Evolutionary conservation across 768 basidiomycete species (phyloP).

Genomic region (Agrocybe chaxingu): DNA sequence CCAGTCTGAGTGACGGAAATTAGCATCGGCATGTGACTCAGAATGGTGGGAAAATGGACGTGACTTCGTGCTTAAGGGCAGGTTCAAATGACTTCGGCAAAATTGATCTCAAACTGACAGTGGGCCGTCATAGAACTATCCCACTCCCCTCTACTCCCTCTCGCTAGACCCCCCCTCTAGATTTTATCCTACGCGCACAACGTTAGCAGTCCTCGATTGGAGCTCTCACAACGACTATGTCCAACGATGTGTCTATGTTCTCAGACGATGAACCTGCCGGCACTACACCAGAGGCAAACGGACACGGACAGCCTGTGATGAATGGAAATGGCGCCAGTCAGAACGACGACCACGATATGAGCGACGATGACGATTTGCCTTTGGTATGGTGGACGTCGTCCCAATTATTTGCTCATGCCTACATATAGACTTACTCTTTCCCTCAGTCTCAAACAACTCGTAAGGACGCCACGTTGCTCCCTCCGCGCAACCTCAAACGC

Average conservation of each 20-base stretch:
- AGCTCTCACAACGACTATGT: conserved; percentile 13
- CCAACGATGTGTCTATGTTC: conserved; percentile 41
- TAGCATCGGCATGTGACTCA: conserved; percentile 8
- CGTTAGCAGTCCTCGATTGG: conserved; percentile 7
- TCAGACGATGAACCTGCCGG: conserved; percentile 59
- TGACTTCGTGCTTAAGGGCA: conserved; percentile 54
- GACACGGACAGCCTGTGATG: conserved; percentile 36
- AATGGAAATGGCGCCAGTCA: conserved; percentile 43
- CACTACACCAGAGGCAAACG: conserved; percentile 37
- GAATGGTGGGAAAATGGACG: conserved; percentile 17
- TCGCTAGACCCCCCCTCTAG: conserved; percentile 5
- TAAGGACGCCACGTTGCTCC: conserved; percentile 40
- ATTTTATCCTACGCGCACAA: conserved; percentile 11
- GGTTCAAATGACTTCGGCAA: conserved; percentile 41
- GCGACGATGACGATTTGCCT: conserved; percentile 71
- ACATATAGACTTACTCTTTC: conserved; percentile 14
- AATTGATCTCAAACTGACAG: conserved; percentile 32
- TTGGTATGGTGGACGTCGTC: conserved; percentile 48
- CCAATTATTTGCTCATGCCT: conserved; percentile 12
- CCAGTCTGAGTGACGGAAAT: no score
- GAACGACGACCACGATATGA: conserved; percentile 46
- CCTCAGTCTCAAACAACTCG: conserved; percentile 54
- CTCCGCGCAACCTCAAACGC: conserved; percentile 49
- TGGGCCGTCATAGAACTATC: conserved; percentile 27
- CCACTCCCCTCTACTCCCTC: conserved; percentile 17